Conservation (phyloP, 108 stramenopile species). For the Aureococcus anophagefferens region DNA sequence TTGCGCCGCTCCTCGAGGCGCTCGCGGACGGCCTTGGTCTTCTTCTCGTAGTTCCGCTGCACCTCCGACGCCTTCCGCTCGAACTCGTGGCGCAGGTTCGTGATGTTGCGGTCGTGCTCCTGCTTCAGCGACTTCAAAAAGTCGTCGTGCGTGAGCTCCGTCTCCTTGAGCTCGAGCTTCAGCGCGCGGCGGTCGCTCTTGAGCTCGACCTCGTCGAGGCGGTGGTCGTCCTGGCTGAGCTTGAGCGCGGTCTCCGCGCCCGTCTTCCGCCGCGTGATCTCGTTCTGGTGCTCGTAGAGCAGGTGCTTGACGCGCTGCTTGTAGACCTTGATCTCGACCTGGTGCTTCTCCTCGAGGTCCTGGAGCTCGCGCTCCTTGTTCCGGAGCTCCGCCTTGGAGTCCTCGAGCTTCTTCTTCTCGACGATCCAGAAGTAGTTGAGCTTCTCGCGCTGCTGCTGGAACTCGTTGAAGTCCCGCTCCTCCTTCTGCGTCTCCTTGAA, state of each 20-base stretch:
- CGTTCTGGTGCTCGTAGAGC: slow-evolving; percentile 56
- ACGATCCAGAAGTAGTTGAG: slow-evolving; percentile 63
- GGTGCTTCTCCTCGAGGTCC: slow-evolving; percentile 50
- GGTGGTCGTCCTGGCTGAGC: slow-evolving; percentile 48
- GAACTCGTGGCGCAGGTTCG: slow-evolving; percentile 47
- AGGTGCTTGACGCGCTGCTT: slow-evolving; percentile 64
- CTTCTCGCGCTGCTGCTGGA: slow-evolving; percentile 54
- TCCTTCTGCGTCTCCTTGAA: slow-evolving; percentile 8
- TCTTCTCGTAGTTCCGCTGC: slow-evolving; percentile 20
- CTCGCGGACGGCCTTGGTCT: slow-evolving; percentile 31
- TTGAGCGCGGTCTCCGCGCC: slow-evolving; percentile 42
- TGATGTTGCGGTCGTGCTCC: slow-evolving; percentile 43
- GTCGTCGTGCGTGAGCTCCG: slow-evolving; percentile 43
- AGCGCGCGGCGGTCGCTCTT: slow-evolving; percentile 41
- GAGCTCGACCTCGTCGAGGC: slow-evolving; percentile 34
- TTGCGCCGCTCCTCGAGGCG: slow-evolving; percentile 39
- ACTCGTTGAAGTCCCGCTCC: slow-evolving; percentile 42
- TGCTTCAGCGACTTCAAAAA: slow-evolving; percentile 42
- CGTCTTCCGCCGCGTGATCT: slow-evolving; percentile 36
- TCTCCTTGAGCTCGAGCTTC: slow-evolving; percentile 37
- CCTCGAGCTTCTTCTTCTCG: slow-evolving; percentile 55
- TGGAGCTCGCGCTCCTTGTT: slow-evolving; percentile 61
- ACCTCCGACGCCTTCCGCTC: slow-evolving; percentile 41
- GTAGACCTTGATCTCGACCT: slow-evolving; percentile 36
- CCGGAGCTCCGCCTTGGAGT: slow-evolving; percentile 17